A percentile compares a stretch with the other conserved stretches of the same genome.
phyloP scores from a whole-genome alignment of 352 stramenopile species.

The Pythium chondricola region DNA sequence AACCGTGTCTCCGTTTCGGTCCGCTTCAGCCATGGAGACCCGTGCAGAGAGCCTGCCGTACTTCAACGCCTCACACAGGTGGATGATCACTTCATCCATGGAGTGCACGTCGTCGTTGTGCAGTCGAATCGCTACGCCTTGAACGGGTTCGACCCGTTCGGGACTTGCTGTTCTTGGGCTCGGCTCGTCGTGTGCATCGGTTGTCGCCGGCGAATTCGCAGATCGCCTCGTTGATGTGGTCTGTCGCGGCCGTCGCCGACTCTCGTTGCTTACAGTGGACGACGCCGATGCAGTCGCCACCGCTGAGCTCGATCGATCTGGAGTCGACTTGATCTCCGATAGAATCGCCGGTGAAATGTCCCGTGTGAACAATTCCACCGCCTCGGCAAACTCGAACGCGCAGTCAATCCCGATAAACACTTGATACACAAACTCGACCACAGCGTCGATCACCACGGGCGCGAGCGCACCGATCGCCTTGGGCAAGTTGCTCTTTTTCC shows the following conservation, averaged over 20 bases:
- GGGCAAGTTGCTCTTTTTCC: slow-evolving; percentile 56
- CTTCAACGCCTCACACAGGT: slow-evolving; percentile 45
- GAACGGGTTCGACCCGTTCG: background rate
- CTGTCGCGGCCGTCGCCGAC: background rate
- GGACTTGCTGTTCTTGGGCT: too few species aligned
- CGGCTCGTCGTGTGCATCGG: too few species aligned
- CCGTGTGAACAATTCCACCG: slow-evolving; percentile 61
- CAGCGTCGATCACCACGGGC: slow-evolving; percentile 60
- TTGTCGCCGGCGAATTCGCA: too few species aligned
- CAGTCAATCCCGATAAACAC: slow-evolving; percentile 59
- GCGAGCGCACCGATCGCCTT: slow-evolving; percentile 49
- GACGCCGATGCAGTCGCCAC: background rate
- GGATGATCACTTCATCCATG: slow-evolving; percentile 65
- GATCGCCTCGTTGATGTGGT: too few species aligned
- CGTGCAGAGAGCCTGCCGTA: slow-evolving; percentile 48
- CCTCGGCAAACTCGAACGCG: slow-evolving; percentile 61
- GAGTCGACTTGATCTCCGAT: slow-evolving; percentile 21
- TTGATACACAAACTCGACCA: slow-evolving; percentile 73
- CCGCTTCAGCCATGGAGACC: slow-evolving; percentile 44
- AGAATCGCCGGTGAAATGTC: slow-evolving; percentile 44
- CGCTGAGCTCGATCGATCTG: background rate
- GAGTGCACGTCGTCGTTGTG: slow-evolving; percentile 85
- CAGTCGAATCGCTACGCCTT: slow-evolving; percentile 44
- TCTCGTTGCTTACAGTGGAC: background rate
- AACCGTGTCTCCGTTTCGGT: slow-evolving; percentile 49